Base-by-base conservation (phyloP, 345 rosid species). In the Eucalyptus polybractea region DNA sequence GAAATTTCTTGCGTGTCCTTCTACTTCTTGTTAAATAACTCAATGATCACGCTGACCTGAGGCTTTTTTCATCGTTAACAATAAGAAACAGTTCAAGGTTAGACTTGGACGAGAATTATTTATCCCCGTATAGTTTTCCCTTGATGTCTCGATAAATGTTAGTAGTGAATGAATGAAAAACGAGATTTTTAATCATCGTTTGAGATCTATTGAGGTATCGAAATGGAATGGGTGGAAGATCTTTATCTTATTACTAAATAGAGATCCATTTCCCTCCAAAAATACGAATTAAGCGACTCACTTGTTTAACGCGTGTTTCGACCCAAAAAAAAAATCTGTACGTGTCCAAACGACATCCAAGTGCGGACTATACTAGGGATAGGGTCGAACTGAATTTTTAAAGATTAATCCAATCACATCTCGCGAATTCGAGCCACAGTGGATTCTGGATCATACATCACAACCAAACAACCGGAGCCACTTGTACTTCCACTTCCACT, bases 281-380 rank as follows among this genome's bases (percentile, higher is more conserved):
- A 29, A n/a, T 62, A 62, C 37, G 3, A 13, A 29, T 29, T 4
- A 2, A 4, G 33, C 0, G 31, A 27, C 1, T 13, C 69, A 62
- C 33, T 4, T 6, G 69, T 62, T 29, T 29, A 3, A 1, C 69
- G 31, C 69, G 6, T 2, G 22, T 15, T 8, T 65, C 10, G 62
- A 56, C 62, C 62, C 62, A 10, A 56, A 27, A 29, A 6, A n/a
- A 6, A 6, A 27, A 60, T 27, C 15, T 13, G 14, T 29, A 62
- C 33, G 16, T 27, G 31, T 62, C 69, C 69, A 62, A 6, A 62
- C 31, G 31, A 7, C 4, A 62, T 29, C 13, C 69, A 40, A 31
- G 9, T 4, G 13, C 44, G 37, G 10, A 33, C 22, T 16, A 65
- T 7, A 4, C 21, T 0, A 0, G 6, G 7, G 13, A 33, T 16